Base-by-base conservation (phyloP, 306 rosid genomes). In the Mimosa bimucronata region DNA sequence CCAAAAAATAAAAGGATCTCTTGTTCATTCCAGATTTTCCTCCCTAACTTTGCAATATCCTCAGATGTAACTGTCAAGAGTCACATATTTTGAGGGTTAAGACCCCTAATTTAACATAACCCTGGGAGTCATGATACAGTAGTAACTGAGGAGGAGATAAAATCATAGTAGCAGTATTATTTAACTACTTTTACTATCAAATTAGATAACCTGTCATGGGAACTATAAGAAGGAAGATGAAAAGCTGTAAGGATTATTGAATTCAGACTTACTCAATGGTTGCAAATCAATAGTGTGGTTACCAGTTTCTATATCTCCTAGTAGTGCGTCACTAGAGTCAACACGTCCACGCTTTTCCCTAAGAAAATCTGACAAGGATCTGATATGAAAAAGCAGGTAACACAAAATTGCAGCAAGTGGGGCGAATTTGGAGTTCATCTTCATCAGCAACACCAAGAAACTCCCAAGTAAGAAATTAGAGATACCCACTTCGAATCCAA, bases 401-500 rank as follows among this genome's bases (percentile, higher is more conserved):
- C 71, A 66, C 25, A 18, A 66, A 6, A 34, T 1, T 7, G 45
- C 77, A 0, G 19, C 77, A 48, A 29, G 29, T 14, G 44, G 19
- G 23, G 46, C 18, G 9, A 29, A 30, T 19, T 46, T 72, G 21
- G 29, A 30, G 62, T 72, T 50, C 42, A 72, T 28, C 23, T 72
- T 50, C 64, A 50, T 28, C 3, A 72, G 16, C 9, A 21, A 7
- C 41, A 48, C 76, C 29, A 73, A 8, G 45, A 73, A 28, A 31
- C 45, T 29, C 38, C 77, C 77, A 9, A 50, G 14, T 15, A 18
- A 73, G 28, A 48, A 50, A 30, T 73, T 48, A 42, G 2, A 73
- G 16, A 73, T 15, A 9, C 46, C 77, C 42, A 10, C 28, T 50
- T 73, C 77, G 16, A 48, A 73, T 9, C 65, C 77, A 5, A 50